Percentiles rank a stretch among this genome's conserved stretches.
phyloP scores from a whole-genome alignment of 2,329 filamentous ascomycete genomes.

The Trichoderma brevicompactum region DNA sequence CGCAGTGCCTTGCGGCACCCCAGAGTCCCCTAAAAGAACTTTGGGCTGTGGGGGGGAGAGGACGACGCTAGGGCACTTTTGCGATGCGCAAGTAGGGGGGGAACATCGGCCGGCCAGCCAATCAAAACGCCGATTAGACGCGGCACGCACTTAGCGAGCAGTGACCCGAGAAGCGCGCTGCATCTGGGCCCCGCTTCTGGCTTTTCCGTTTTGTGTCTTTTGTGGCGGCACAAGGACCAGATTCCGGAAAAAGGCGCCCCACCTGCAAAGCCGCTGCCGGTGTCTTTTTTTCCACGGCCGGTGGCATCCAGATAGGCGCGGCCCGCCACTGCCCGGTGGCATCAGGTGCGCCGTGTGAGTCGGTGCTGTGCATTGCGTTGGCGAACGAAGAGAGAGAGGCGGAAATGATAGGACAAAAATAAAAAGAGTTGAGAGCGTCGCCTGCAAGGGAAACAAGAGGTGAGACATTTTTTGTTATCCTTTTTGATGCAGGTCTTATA shows the following conservation, averaged over 20 bases:
- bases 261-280: slow-evolving; percentile 15
- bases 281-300: slow-evolving; percentile 20
- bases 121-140: slow-evolving; percentile 23
- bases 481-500: no score
- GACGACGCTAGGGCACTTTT: slow-evolving; percentile 15
- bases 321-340: slow-evolving; percentile 25
- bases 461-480: not conserved
- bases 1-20: slow-evolving; percentile 26
- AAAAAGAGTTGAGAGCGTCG: not conserved
- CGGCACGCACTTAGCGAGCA: slow-evolving; percentile 27
- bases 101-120: slow-evolving; percentile 7
- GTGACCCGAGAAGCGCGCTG: slow-evolving; percentile 30
- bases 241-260: slow-evolving; percentile 17
- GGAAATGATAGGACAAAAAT: not conserved
- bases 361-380: not conserved
- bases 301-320: slow-evolving; percentile 32
- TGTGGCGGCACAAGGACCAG: slow-evolving; percentile 1
- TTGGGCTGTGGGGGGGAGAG: slow-evolving; percentile 15
- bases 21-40: slow-evolving; percentile 28
- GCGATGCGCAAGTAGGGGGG: not conserved
- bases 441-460: not conserved
- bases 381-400: not conserved
- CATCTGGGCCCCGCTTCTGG: slow-evolving; percentile 11
- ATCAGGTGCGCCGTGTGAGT: slow-evolving; percentile 16
- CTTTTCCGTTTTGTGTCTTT: not conserved